Conservation (phyloP, 768 basidiomycete species). For the Hortiboletus campestris region DNA sequence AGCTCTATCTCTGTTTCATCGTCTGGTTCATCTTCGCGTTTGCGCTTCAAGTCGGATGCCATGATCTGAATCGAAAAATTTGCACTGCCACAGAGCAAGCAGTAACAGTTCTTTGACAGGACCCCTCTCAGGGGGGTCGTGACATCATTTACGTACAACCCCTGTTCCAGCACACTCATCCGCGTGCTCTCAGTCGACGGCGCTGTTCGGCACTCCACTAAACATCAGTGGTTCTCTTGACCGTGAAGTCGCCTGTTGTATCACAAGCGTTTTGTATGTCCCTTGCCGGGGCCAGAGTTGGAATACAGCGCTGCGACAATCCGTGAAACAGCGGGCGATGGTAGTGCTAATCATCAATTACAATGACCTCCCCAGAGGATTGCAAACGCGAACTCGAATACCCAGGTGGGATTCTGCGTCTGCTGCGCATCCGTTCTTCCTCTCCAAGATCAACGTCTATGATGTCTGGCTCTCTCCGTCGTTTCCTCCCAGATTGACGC, state of each 20-base stretch:
- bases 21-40: constrained; percentile 17
- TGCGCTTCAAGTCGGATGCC: constrained; percentile 28
- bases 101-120: not conserved
- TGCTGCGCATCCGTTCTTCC: constrained; percentile 24
- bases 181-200: too few relatives aligned
- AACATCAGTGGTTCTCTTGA: too few relatives aligned
- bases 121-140: constrained; percentile 14
- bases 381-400: constrained; percentile 11
- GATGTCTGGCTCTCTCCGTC: constrained; percentile 29
- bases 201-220: too few relatives aligned
- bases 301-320: too few relatives aligned
- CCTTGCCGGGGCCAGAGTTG: too few relatives aligned
- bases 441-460: constrained; percentile 33
- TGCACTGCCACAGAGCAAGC: not conserved
- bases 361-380: constrained; percentile 40
- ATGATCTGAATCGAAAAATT: constrained; percentile 11
- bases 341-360: constrained; percentile 38
- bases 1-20: not conserved
- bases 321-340: too few relatives aligned
- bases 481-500: constrained; percentile 34
- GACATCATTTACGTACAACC: not conserved
- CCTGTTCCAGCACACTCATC: too few relatives aligned
- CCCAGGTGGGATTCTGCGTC: constrained; percentile 15
- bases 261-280: too few relatives aligned
- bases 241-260: too few relatives aligned